Percentiles rank a stretch among this genome's conserved stretches.
Evolutionary conservation across 768 basidiomycete species (phyloP).

Genomic region (Fibroporia radiculosa): DNA sequence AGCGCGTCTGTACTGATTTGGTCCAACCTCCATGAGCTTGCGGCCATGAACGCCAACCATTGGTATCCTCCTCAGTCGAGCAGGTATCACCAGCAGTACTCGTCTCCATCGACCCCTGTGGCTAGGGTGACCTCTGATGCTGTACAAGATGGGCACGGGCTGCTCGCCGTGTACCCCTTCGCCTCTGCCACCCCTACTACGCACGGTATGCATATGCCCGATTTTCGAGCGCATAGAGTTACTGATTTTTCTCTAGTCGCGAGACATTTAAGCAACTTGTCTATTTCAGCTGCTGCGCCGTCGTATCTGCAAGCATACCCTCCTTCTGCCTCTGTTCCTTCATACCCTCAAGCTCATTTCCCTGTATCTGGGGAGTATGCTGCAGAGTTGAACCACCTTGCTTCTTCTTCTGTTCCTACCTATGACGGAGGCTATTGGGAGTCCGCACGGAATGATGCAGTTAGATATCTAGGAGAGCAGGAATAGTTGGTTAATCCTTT

Average conservation of each 20-base stretch:
- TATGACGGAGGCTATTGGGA: conserved; percentile 60
- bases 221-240: conserved; percentile 14
- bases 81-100: background rate
- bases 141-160: conserved; percentile 59
- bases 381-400: conserved; percentile 49
- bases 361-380: conserved; percentile 65
- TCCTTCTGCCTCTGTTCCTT: conserved; percentile 2
- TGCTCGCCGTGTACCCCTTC: conserved; percentile 63
- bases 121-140: conserved; percentile 30
- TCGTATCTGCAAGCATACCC: conserved; percentile 54
- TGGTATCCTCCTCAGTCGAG: background rate
- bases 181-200: conserved; percentile 72
- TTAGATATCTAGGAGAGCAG: conserved; percentile 50
- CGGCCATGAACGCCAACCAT: conserved; percentile 3
- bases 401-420: conserved; percentile 34
- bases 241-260: conserved; percentile 37
- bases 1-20: no score
- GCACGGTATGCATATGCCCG: conserved; percentile 43
- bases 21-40: no score
- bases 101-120: background rate
- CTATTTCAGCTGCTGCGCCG: conserved; percentile 49
- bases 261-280: conserved; percentile 55
- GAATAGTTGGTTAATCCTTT: conserved; percentile 14
- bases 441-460: conserved; percentile 49
- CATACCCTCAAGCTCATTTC: conserved; percentile 32